phyloP scores from a whole-genome alignment of 768 basidiomycete genomes.

The Pleurotus citrinopileatus region DNA sequence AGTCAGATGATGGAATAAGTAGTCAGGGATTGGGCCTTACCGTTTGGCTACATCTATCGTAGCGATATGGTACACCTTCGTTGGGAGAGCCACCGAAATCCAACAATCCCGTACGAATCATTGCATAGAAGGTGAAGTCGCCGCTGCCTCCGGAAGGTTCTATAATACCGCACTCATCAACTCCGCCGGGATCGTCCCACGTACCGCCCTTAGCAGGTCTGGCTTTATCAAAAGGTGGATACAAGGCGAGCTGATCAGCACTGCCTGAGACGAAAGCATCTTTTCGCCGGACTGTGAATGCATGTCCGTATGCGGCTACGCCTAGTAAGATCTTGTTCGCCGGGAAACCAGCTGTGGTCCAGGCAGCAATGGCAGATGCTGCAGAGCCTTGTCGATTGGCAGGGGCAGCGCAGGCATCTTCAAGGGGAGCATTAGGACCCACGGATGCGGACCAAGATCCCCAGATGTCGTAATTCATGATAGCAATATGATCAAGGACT shows the following conservation, averaged over 20 bases:
- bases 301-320: constrained; percentile 78
- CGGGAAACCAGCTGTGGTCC: constrained; percentile 76
- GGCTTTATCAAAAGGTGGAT: constrained; percentile 46
- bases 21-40: constrained; percentile 37
- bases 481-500: constrained; percentile 52
- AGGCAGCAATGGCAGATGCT: constrained; percentile 60
- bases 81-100: constrained; percentile 40
- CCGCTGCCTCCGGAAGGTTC: constrained; percentile 46
- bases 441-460: constrained; percentile 48
- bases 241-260: constrained; percentile 34
- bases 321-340: constrained; percentile 67
- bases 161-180: constrained; percentile 49
- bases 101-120: constrained; percentile 57
- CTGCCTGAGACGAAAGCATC: constrained; percentile 32
- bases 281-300: constrained; percentile 45
- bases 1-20: neutral
- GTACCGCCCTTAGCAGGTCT: constrained; percentile 48
- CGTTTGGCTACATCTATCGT: constrained; percentile 70
- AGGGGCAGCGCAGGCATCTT: constrained; percentile 62
- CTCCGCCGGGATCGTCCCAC: constrained; percentile 35
- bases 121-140: constrained; percentile 57
- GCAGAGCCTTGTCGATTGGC: constrained; percentile 65
- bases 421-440: constrained; percentile 87
- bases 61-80: constrained; percentile 50
- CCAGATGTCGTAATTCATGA: constrained; percentile 72